Base-by-base conservation (phyloP, 1,284 basidiomycete species). In the Boletellus deceptivus region DNA sequence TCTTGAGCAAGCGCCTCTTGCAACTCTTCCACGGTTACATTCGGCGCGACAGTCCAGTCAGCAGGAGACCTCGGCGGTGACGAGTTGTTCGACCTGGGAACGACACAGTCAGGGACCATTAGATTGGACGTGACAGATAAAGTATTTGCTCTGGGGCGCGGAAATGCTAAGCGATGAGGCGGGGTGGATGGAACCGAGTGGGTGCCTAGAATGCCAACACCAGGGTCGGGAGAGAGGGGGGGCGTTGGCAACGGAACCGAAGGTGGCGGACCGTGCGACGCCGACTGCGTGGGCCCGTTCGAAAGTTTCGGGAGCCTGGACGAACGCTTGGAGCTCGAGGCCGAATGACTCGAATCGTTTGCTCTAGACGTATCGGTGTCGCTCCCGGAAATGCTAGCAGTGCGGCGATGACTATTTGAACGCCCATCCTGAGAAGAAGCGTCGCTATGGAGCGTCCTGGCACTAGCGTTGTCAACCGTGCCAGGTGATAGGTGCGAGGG, bases 1-100 rank as follows among this genome's bases (percentile, higher is more conserved):
- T 74, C 71, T 17, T 60, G 57, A 9, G 49, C 49, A n/a, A 75
- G 61, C 16, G 63, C 63, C 5, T 67, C 65, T 38, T 62, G 66
- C 24, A 74, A 58, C 45, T 75, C 69, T 3, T 67, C 64, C 14
- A 48, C 13, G 4, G 65, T 53, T 17, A 48, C 35, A 4, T 54
- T 60, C 3, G 43, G 34, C 17, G 45, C 43, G 22, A 49, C 50
- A 13, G 53, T 49, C 34, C 55, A 49, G 44, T 52, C 50, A 6
- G 25, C 51, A 20, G 3, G 27, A n/a, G 58, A 48, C 13, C 54
- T 50, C 1, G 49, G 4, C 40, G 59, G 53, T 1, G 54, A 40
- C 2, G 56, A 60, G n/a, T 37, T 42, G 27, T 20, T 53, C 5
- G 48, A 52, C 18, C 40, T 59, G 20, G 52, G 49, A 34, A 47